Evolutionary conservation across 805 yeast species (phyloP).

Genomic region (Dipodascus albidus): DNA sequence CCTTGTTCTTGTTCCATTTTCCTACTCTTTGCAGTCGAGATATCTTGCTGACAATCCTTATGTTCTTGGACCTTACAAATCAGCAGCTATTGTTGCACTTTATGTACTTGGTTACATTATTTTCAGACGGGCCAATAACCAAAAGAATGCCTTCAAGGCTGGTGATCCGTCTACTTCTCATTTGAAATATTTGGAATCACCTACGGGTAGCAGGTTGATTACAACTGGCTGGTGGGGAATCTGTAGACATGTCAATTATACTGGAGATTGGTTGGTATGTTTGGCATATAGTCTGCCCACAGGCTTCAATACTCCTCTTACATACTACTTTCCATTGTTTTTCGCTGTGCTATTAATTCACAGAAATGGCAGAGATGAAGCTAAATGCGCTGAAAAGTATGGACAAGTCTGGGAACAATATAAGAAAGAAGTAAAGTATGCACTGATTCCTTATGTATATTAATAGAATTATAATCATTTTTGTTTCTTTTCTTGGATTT

Average conservation of each 20-base stretch:
- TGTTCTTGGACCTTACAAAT: constrained; percentile 35
- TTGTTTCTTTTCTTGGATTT: constrained; percentile 14
- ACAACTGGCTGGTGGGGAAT: constrained; percentile 94
- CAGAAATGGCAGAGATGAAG: constrained; percentile 85
- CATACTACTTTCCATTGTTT: constrained; percentile 78
- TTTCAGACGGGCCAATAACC: constrained; percentile 74
- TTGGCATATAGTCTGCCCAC: constrained; percentile 90
- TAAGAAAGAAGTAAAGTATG: constrained; percentile 70
- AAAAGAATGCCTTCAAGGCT: constrained; percentile 72
- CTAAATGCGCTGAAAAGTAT: constrained; percentile 77
- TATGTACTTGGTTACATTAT: constrained; percentile 62
- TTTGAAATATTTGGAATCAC: constrained; percentile 58
- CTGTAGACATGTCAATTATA: constrained; percentile 87
- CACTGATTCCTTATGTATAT: constrained; percentile 81
- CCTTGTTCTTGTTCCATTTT: constrained; percentile 82
- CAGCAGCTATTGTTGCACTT: constrained; percentile 33
- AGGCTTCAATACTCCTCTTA: constrained; percentile 66
- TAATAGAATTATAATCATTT: constrained; percentile 22
- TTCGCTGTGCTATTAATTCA: constrained; percentile 76
- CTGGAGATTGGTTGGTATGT: constrained; percentile 92
- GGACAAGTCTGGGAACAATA: constrained; percentile 81
- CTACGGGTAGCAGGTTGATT: constrained; percentile 67
- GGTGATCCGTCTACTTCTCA: constrained; percentile 56
- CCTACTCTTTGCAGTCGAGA: constrained; percentile 79
- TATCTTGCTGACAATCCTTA: constrained; percentile 58